Base-by-base conservation (phyloP, 768 basidiomycete species). In the Lactarius evosmus region DNA sequence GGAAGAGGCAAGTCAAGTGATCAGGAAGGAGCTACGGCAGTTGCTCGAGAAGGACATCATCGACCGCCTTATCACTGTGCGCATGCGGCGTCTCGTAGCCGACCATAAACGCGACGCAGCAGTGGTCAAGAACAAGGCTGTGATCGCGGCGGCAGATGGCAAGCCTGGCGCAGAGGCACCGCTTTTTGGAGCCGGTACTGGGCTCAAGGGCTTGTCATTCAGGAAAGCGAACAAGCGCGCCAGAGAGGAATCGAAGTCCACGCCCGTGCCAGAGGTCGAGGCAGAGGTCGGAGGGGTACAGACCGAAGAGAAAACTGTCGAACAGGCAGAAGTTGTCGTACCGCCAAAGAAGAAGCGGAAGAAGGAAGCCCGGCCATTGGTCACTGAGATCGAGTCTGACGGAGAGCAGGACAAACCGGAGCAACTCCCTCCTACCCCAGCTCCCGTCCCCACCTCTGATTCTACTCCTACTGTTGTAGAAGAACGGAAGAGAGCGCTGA, bases 31-130 rank as follows among this genome's bases (percentile, higher is more conserved):
- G 72, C 75, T 93, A 57, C 76, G 74, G 65, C 72, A 61, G 14
- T 63, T 83, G 56, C 74, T 91, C 54, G 83, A 85, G 74, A 85
- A 83, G 74, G 89, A 91, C 68, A 77, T 92, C 34, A 76, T 76
- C 66, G 86, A 87, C 50, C 81, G 83, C 22, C 74, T 89, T 2
- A 82, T 90, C 16, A 81, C 77, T 9, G 71, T 75, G 29, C 83
- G 83, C 41, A 66, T 92, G 55, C 76, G 81, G 64, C 76, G 77
- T 66, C 66, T 88, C 44, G 80, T 86, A 52, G 72, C 71, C 16
- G 83, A 85, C 67, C 82, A 83, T 75, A 83, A 80, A 74, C 72
- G 74, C 69, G 78, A 76, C 70, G 70, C 61, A 52, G 60, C 66
- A 50, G 69, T 72, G 58, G 70, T 68, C 73, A 71, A 72, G 58